phyloP scores from a whole-genome alignment of 1,284 basidiomycete species.

The Tilletia walkeri region DNA sequence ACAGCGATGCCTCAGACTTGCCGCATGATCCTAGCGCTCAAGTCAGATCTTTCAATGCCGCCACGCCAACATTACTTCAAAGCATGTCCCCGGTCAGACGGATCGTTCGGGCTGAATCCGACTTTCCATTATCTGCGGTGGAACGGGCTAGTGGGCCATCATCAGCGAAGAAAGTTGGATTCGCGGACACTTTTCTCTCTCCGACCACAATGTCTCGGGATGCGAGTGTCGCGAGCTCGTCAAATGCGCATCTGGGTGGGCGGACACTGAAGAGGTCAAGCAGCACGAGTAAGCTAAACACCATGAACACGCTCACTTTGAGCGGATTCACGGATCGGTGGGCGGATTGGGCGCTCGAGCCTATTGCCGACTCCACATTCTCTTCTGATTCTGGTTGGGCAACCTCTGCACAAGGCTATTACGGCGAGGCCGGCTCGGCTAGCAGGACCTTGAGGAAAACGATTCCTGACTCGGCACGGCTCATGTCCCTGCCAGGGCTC shows the following conservation, averaged over 20 bases:
- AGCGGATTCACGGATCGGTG: slow-evolving; percentile 42
- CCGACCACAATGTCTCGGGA: not conserved
- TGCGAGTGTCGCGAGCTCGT: not conserved
- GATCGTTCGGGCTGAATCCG: not conserved
- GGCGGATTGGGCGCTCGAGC: slow-evolving; percentile 47
- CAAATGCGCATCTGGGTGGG: not conserved
- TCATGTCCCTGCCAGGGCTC: slow-evolving; percentile 31
- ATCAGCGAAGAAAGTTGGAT: not conserved
- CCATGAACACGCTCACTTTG: slow-evolving; percentile 25
- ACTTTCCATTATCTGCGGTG: not conserved
- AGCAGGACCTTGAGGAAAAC: not conserved
- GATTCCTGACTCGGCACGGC: slow-evolving; percentile 27
- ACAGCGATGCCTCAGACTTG: not conserved
- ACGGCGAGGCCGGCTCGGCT: not conserved
- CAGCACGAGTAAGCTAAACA: slow-evolving; percentile 28
- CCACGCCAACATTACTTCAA: not conserved
- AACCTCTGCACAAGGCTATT: slow-evolving; percentile 10
- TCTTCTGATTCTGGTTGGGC: slow-evolving; percentile 41
- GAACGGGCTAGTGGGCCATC: not conserved
- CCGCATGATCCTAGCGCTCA: not conserved
- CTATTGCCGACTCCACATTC: slow-evolving; percentile 33
- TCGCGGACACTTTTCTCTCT: not conserved
- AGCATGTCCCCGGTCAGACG: not conserved
- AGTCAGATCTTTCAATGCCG: not conserved
- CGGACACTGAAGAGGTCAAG: slow-evolving; percentile 27